A percentile compares a stretch with the other conserved stretches of the same genome.
Conservation (phyloP, 345 rosid genomes). For the Theobroma cacao region DNA sequence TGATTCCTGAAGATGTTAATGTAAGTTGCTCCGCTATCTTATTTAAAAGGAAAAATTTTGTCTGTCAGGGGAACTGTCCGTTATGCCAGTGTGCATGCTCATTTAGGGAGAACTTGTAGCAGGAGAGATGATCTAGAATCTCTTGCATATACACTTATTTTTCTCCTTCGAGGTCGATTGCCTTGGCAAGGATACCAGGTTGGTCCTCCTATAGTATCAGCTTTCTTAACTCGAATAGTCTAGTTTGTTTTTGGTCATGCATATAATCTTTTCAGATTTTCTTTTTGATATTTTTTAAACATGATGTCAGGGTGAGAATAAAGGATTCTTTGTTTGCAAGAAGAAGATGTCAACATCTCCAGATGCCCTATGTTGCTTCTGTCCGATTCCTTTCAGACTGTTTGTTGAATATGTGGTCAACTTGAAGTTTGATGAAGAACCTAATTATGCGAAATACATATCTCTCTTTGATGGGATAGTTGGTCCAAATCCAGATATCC, state of each 20-base stretch:
- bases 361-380: constrained; percentile 53
- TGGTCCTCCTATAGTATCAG: constrained; percentile 12
- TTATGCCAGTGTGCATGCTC: constrained; percentile 79
- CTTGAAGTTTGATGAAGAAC: constrained; percentile 68
- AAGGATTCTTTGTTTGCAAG: constrained; percentile 71
- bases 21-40: neutral
- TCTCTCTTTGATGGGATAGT: constrained; percentile 61
- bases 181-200: constrained; percentile 90
- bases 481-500: constrained; percentile 47
- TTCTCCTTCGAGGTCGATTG: constrained; percentile 74
- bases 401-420: constrained; percentile 71
- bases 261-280: neutral
- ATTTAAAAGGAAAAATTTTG: neutral
- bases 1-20: neutral
- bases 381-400: constrained; percentile 56
- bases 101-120: constrained; percentile 72
- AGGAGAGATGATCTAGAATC: constrained; percentile 86
- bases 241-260: neutral
- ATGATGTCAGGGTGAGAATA: constrained; percentile 61
- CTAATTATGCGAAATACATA: constrained; percentile 61
- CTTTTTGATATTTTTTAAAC: neutral
- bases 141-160: constrained; percentile 77
- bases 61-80: constrained; percentile 73
- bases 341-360: constrained; percentile 76
- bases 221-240: neutral